Evolutionary conservation across 352 stramenopile genomes (phyloP), one percentile per base, ranked within the genome.

Genomic region (Paralagenidium karlingii): DNA sequence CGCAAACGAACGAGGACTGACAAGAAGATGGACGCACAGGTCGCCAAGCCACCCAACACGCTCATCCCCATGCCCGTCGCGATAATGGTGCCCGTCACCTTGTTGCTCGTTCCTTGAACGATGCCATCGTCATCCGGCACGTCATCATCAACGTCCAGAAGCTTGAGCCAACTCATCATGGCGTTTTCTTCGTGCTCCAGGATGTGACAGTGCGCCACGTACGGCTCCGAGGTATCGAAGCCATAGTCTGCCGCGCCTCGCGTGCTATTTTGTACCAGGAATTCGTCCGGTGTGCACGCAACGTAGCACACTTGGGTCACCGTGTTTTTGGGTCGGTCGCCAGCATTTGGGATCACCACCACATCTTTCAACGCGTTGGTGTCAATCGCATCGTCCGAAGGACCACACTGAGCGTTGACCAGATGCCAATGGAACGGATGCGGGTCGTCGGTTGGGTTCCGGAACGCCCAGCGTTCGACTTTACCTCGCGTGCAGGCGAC

Each of bases 341-440:
- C n/a, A 4, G 58, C 58, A 38, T 77, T 83, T 9, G 73, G 68
- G 20, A 86, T 86, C 11, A 70, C 40, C n/a, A 77, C 62, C 13
- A 86, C 73, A 27, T 83, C 71, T 45, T 82, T 82, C 22, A 83
- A 51, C 18, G 27, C 38, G 49, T 85, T 85, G 19, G 65, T 82
- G 38, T 78, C 46, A 18, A 85, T 58, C 15, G 58, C 49, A n/a
- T 82, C 64, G n/a, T 82, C 71, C 4, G 29, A 67, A 8, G 61
- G 61, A 24, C 71, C 68, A 33, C 71, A 85, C 44, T 85, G 71
- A 0, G 71, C 71, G 40, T 81, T 85, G n/a, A 82, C 65, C 19
- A 82, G 42, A 38, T 82, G 71, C 71, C 71, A 85, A 37, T 85
- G 71, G 55, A 85, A 82, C 32, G 71, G 71, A 39, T 85, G 68